Percentiles rank a stretch among this genome's conserved stretches.
Conservation (phyloP, 2,329 filamentous ascomycete species). For the Exophiala lecanii-corni region DNA sequence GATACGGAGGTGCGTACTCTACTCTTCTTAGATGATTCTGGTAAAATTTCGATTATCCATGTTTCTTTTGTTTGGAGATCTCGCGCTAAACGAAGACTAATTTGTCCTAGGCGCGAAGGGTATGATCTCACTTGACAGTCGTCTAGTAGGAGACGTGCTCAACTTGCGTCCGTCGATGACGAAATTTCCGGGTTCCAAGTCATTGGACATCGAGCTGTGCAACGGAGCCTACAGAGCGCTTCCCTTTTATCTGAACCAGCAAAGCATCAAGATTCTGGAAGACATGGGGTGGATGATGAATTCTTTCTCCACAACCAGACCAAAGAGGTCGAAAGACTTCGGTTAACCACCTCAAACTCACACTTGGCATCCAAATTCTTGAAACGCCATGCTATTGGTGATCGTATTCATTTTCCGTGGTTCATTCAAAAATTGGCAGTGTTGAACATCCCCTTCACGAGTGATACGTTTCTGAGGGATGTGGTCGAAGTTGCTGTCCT, state of each 20-base stretch:
- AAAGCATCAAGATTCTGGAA: conserved; percentile 80
- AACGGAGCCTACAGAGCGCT: conserved; percentile 64
- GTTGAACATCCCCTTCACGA: conserved; percentile 60
- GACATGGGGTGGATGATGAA: conserved; percentile 59
- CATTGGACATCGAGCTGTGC: conserved; percentile 63
- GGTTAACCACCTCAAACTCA: conserved; percentile 53
- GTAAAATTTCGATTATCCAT: no score
- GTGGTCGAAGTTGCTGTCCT: conserved; percentile 67
- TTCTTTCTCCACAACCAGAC: conserved; percentile 64
- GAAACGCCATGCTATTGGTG: conserved; percentile 57
- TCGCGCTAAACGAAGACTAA: not conserved
- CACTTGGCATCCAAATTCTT: conserved; percentile 64
- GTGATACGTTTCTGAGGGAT: conserved; percentile 65
- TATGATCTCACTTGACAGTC: conserved; percentile 66
- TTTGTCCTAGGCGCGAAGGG: conserved; percentile 60
- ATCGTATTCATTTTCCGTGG: conserved; percentile 55
- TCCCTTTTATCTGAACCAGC: conserved; percentile 68
- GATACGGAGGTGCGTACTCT: conserved; percentile 53
- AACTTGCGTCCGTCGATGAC: conserved; percentile 69
- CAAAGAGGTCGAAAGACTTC: conserved; percentile 57
- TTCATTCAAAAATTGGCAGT: conserved; percentile 57
- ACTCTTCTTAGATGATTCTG: no score
- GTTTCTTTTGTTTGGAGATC: no score
- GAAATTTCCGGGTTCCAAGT: conserved; percentile 62
- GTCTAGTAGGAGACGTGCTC: conserved; percentile 55